These are phyloP conservation scores for Lathyrus oleraceus DNA, from an alignment of 306 rosid genomes.

Conservation along the genomic window DNA sequence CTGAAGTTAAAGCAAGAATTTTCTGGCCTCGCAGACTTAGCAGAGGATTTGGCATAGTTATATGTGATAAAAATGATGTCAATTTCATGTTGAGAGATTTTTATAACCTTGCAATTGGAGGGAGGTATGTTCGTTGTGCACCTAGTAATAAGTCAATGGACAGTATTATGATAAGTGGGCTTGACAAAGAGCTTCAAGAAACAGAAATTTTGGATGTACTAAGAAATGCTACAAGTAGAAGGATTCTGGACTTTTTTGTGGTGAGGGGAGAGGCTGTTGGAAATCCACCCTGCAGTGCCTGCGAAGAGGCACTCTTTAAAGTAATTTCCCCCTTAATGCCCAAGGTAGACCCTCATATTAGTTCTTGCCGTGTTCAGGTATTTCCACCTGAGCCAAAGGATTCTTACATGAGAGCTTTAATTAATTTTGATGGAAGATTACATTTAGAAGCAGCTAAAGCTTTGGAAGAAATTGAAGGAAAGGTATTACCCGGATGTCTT, in stretches of 20 bases:
- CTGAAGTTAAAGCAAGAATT: conserved; percentile 80
- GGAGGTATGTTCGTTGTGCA: conserved; percentile 59
- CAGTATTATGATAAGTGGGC: conserved; percentile 50
- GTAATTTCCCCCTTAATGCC: conserved; percentile 74
- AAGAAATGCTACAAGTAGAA: conserved; percentile 61
- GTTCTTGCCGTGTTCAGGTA: conserved; percentile 71
- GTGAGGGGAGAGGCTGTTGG: conserved; percentile 71
- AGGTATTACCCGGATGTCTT: conserved; percentile 67
- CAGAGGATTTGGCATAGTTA: conserved; percentile 68
- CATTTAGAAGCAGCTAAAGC: conserved; percentile 96
- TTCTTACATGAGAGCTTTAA: conserved; percentile 62
- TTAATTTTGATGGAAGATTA: conserved; percentile 85
- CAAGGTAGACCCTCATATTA: conserved; percentile 48
- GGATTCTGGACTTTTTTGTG: conserved; percentile 69
- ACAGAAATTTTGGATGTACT: conserved; percentile 60
- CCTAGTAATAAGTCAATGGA: conserved; percentile 47
- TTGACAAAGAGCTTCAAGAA: conserved; percentile 66
- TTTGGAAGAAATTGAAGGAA: conserved; percentile 81
- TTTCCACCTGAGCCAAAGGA: conserved; percentile 63
- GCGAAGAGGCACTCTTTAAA: conserved; percentile 75
- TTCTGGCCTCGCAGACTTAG: conserved; percentile 81
- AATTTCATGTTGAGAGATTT: conserved; percentile 57
- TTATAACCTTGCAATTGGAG: conserved; percentile 59
- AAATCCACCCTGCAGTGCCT: conserved; percentile 55
- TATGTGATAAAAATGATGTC: conserved; percentile 55